A percentile compares a stretch with the other conserved stretches of the same genome.
These are phyloP conservation scores for Erythrophleum ivorense DNA, from an alignment of 331 rosid species.

Conservation along the genomic window DNA sequence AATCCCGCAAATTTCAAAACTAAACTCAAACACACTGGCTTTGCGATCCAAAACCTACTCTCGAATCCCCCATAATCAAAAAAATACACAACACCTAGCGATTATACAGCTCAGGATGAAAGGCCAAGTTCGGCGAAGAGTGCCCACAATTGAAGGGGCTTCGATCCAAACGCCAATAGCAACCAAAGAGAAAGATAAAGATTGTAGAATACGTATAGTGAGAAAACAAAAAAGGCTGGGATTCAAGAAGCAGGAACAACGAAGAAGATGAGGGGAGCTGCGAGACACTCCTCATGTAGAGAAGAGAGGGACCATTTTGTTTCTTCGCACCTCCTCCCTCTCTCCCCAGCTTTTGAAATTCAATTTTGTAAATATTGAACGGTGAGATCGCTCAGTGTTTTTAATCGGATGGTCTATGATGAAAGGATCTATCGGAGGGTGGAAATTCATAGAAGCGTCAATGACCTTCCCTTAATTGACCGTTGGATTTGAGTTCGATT, in stretches of 20 bases:
- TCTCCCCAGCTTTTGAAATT: conserved; percentile 93
- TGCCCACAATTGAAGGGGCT: conserved; percentile 43
- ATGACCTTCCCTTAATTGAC: neutral
- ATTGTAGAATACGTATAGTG: neutral
- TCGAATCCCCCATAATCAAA: conserved; percentile 22
- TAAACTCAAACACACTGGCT: conserved; percentile 49
- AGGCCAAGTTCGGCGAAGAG: conserved; percentile 42
- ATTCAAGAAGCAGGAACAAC: conserved; percentile 39
- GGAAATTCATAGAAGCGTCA: conserved; percentile 49
- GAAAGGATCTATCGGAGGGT: conserved; percentile 42
- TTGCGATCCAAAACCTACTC: conserved; percentile 51
- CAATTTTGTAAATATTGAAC: conserved; percentile 74
- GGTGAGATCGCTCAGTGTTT: conserved; percentile 44
- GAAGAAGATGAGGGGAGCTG: conserved; percentile 31
- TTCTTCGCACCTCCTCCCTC: conserved; percentile 70
- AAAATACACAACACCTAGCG: conserved; percentile 15
- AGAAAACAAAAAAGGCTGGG: conserved; percentile 16
- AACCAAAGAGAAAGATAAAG: neutral
- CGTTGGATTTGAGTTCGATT: conserved; percentile 42
- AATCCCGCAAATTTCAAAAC: conserved; percentile 33
- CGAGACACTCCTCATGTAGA: conserved; percentile 8
- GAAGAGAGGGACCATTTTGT: conserved; percentile 48
- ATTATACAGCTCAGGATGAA: conserved; percentile 52
- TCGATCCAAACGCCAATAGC: conserved; percentile 39
- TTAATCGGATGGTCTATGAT: conserved; percentile 47